Evolutionary conservation across 331 rosid genomes (phyloP).

Genomic region (Quercus lobata): DNA sequence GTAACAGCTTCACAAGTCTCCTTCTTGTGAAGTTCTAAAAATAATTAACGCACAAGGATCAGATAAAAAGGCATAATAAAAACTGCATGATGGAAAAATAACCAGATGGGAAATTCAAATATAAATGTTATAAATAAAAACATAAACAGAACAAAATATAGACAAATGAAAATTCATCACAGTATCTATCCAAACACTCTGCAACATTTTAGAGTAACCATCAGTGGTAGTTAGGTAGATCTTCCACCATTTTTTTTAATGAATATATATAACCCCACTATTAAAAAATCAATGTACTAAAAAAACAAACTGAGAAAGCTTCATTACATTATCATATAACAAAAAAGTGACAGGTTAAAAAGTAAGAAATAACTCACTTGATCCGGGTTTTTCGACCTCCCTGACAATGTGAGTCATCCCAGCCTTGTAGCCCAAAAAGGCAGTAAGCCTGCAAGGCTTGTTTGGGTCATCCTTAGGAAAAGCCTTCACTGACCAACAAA

Average conservation of each 20-base stretch:
- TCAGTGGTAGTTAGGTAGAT: too few species aligned
- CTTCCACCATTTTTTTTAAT: too few species aligned
- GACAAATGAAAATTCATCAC: too few species aligned
- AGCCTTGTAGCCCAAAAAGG: constrained; percentile 60
- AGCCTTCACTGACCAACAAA: constrained; percentile 49
- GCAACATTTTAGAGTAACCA: too few species aligned
- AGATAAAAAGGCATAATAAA: neutral
- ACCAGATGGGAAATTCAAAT: neutral
- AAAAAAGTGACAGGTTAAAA: too few species aligned
- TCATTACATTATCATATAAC: too few species aligned
- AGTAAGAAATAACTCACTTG: constrained; percentile 23
- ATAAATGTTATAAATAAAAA: neutral
- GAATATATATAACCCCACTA: too few species aligned
- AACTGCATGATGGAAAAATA: neutral
- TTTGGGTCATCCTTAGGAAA: constrained; percentile 66
- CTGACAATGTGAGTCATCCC: constrained; percentile 60
- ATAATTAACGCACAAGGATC: neutral
- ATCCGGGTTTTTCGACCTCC: constrained; percentile 60
- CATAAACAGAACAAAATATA: too few species aligned
- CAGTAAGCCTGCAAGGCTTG: constrained; percentile 55
- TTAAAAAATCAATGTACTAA: too few species aligned
- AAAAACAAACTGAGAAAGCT: too few species aligned
- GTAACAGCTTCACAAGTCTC: constrained; percentile 71
- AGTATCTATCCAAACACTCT: too few species aligned
- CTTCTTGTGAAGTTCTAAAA: constrained; percentile 69